phyloP scores from a whole-genome alignment of 2,329 filamentous ascomycete species.

The Pyricularia sp. region DNA sequence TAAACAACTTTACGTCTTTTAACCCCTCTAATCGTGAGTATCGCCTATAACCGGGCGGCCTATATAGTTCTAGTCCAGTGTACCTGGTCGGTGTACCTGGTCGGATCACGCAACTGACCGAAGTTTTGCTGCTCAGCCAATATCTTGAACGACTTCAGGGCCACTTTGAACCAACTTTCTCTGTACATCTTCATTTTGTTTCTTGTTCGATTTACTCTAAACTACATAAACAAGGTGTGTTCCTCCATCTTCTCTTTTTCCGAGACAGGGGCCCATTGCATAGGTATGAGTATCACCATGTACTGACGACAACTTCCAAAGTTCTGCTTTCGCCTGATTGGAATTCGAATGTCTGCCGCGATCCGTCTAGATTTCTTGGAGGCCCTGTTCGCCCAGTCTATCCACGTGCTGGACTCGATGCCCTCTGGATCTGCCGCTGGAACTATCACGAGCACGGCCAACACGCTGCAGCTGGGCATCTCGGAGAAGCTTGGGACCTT shows the following conservation, averaged over 20 bases:
- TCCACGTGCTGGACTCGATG: slow-evolving; percentile 60
- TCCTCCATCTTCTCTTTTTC: not conserved
- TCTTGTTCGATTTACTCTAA: slow-evolving; percentile 52
- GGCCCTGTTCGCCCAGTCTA: slow-evolving; percentile 53
- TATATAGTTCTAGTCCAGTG: not conserved
- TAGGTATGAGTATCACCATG: not conserved
- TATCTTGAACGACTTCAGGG: slow-evolving; percentile 22
- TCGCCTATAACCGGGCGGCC: not conserved
- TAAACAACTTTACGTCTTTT: slow-evolving; percentile 36
- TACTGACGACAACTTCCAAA: slow-evolving; percentile 13
- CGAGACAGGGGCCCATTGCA: not conserved
- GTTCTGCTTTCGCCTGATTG: slow-evolving; percentile 53
- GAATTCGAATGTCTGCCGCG: slow-evolving; percentile 50
- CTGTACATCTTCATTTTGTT: slow-evolving; percentile 66
- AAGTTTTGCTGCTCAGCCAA: not conserved
- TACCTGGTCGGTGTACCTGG: not conserved
- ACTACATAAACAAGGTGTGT: slow-evolving; percentile 35
- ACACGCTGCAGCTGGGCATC: slow-evolving; percentile 55
- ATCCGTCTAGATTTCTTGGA: slow-evolving; percentile 56
- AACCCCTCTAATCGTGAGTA: slow-evolving; percentile 4
- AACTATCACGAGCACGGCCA: slow-evolving; percentile 55
- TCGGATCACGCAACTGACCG: not conserved
- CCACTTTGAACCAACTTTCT: slow-evolving; percentile 33
- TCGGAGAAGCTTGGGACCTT: slow-evolving; percentile 53
- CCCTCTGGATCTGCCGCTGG: slow-evolving; percentile 50